phyloP scores from a whole-genome alignment of 331 rosid genomes.

The Quercus phellos region DNA sequence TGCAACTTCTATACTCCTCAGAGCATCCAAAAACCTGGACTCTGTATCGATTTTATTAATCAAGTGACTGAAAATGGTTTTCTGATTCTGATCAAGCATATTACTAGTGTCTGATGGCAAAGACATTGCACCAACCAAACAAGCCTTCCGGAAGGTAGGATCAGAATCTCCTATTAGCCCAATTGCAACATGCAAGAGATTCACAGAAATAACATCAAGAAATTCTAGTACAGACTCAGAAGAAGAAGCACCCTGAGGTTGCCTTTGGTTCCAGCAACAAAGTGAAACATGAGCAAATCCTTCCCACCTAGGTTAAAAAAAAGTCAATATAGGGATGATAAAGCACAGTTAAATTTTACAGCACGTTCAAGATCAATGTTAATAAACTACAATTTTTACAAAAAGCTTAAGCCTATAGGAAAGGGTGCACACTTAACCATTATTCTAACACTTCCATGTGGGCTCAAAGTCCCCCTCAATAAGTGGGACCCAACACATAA shows the following conservation, averaged over 20 bases:
- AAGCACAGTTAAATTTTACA: neutral
- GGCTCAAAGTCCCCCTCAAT: too few species aligned
- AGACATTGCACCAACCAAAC: slow-evolving; percentile 54
- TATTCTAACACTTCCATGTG: too few species aligned
- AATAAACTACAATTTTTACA: too few species aligned
- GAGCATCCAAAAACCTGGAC: slow-evolving; percentile 47
- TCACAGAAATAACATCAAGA: slow-evolving; percentile 34
- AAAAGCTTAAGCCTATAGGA: too few species aligned
- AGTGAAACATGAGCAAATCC: slow-evolving; percentile 71
- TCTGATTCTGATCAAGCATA: slow-evolving; percentile 43
- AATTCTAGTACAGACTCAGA: slow-evolving; percentile 25
- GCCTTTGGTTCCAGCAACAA: slow-evolving; percentile 50
- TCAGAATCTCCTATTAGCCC: slow-evolving; percentile 46
- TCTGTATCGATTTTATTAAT: slow-evolving; percentile 45
- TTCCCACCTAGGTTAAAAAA: slow-evolving; percentile 64
- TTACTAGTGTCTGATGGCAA: slow-evolving; percentile 29
- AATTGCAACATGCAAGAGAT: slow-evolving; percentile 63
- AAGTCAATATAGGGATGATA: slow-evolving; percentile 5
- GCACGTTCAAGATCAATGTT: neutral
- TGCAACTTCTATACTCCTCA: slow-evolving; percentile 42
- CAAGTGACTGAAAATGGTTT: slow-evolving; percentile 33
- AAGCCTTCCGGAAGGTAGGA: slow-evolving; percentile 66
- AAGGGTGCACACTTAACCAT: too few species aligned
- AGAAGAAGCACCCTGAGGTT: slow-evolving; percentile 14
- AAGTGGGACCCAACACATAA: too few species aligned